Percentiles rank a stretch among this genome's conserved stretches.
Evolutionary conservation across 768 basidiomycete species (phyloP).

Genomic region (Filobasidium floriforme): DNA sequence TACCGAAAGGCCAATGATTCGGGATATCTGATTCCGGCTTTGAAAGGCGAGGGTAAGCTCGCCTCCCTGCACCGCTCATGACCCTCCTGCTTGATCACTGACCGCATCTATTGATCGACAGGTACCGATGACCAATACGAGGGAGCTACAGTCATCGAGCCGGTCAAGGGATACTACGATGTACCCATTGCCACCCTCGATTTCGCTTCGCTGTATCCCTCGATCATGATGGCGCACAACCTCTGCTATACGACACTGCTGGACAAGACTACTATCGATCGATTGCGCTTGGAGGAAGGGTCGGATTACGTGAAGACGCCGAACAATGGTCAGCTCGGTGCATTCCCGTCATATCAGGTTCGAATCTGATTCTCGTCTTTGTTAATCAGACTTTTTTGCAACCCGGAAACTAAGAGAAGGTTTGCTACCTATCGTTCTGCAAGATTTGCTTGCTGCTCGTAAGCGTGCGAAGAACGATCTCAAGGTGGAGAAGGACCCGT

Average conservation of each 20-base stretch:
- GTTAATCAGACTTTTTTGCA: constrained; percentile 67
- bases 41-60: constrained; percentile 73
- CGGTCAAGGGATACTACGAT: constrained; percentile 90
- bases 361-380: neutral
- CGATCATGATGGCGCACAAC: constrained; percentile 99
- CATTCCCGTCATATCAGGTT: neutral
- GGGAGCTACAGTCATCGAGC: constrained; percentile 98
- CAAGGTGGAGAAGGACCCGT: constrained; percentile 93
- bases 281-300: constrained; percentile 68
- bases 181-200: constrained; percentile 94
- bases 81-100: neutral
- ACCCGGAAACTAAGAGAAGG: constrained; percentile 70
- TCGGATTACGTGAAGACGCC: constrained; percentile 90
- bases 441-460: constrained; percentile 85
- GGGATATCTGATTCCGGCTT: constrained; percentile 77
- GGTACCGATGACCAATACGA: constrained; percentile 94
- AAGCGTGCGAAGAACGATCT: constrained; percentile 92
- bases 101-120: constrained; percentile 34
- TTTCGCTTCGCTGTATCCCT: constrained; percentile 96
- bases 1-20: constrained; percentile 87
- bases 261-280: constrained; percentile 68
- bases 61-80: neutral
- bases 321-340: constrained; percentile 66
- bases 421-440: constrained; percentile 78
- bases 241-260: constrained; percentile 95